A percentile compares a stretch with the other conserved stretches of the same genome.
Conservation (phyloP, 495 filamentous ascomycete genomes). For the Lasiosphaeria hispida region DNA sequence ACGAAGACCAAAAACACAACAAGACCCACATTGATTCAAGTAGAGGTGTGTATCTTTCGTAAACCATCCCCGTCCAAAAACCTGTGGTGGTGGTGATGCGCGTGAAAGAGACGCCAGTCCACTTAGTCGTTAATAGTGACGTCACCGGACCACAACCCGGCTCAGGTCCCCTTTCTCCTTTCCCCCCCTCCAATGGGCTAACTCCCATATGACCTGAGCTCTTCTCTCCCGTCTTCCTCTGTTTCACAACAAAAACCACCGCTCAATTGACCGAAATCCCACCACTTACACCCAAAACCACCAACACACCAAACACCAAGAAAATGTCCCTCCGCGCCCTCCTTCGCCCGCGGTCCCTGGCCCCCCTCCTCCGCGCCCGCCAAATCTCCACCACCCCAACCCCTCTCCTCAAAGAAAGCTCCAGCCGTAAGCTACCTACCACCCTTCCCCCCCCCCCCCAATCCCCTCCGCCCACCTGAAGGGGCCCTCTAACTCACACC, state of each 20-base stretch:
- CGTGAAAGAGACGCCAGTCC: no score
- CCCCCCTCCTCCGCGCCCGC: background rate
- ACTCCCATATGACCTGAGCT: background rate
- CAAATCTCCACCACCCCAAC: slow-evolving; percentile 9
- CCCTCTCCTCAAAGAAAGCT: slow-evolving; percentile 21
- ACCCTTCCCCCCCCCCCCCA: background rate
- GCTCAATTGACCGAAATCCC: background rate
- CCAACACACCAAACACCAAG: background rate
- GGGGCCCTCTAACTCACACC: background rate
- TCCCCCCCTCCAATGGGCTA: background rate
- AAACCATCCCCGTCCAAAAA: no score
- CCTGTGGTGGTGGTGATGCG: no score
- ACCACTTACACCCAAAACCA: background rate
- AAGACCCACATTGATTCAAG: no score
- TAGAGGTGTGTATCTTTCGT: no score
- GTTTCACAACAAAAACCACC: background rate
- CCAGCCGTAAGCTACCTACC: slow-evolving; percentile 15
- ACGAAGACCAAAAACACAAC: no score
- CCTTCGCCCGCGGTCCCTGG: background rate
- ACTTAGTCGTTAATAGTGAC: background rate
- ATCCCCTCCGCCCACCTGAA: background rate
- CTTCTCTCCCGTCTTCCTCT: background rate
- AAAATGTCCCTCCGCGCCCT: no score
- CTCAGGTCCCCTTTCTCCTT: background rate
- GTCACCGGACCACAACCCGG: slow-evolving; percentile 2